Conservation (phyloP, 805 yeast species). For the Schwanniomyces pseudopolymorphus region DNA sequence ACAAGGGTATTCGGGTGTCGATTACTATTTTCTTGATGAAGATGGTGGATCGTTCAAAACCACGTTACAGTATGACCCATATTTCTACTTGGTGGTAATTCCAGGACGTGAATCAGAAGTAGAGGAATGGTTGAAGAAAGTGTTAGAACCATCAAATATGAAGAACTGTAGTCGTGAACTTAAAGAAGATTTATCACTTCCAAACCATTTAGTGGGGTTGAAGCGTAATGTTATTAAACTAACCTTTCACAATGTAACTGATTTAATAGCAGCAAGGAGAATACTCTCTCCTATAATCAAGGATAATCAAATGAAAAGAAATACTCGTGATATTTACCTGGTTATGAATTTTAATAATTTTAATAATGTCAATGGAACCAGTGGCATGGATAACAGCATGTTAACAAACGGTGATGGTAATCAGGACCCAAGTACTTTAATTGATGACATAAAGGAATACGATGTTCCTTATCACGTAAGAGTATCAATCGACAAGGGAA, state of each 20-base stretch:
- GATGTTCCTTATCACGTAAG: conserved; percentile 97
- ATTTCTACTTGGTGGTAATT: conserved; percentile 70
- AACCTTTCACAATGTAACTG: conserved; percentile 70
- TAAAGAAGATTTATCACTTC: conserved; percentile 79
- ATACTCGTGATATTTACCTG: conserved; percentile 66
- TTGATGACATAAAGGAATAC: conserved; percentile 85
- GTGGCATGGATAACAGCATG: conserved; percentile 19
- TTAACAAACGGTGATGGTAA: conserved; percentile 12
- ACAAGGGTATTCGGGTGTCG: conserved; percentile 85
- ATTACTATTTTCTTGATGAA: conserved; percentile 89
- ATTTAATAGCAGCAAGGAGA: conserved; percentile 73
- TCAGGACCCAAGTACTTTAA: conserved; percentile 58
- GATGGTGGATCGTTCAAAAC: conserved; percentile 96
- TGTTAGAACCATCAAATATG: conserved; percentile 57
- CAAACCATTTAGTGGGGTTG: conserved; percentile 85
- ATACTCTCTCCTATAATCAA: conserved; percentile 65
- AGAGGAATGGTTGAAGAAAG: conserved; percentile 76
- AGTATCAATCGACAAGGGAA: conserved; percentile 84
- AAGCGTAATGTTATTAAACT: conserved; percentile 63
- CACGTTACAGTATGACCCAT: conserved; percentile 81
- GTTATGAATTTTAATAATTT: conserved; percentile 46
- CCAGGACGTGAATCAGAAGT: conserved; percentile 67
- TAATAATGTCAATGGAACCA: conserved; percentile 25
- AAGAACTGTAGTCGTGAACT: conserved; percentile 54
- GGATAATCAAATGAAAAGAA: conserved; percentile 61